A percentile compares a stretch with the other conserved stretches of the same genome.
These are phyloP conservation scores for Corchorus capsularis DNA, from an alignment of 345 rosid genomes.

Conservation along the genomic window DNA sequence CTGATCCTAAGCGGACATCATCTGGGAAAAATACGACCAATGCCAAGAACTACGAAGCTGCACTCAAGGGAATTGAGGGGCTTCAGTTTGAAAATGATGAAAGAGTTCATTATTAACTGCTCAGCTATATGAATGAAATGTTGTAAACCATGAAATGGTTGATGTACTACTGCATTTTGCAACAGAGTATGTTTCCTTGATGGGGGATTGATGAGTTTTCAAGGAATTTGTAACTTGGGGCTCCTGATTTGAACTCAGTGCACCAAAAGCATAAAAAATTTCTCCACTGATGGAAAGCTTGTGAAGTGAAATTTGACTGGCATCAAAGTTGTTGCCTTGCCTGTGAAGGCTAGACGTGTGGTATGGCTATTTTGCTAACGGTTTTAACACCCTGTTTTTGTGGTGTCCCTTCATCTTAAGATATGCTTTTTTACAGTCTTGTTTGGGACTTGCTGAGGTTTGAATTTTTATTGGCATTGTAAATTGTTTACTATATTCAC, in stretches of 20 bases:
- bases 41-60: conserved; percentile 22
- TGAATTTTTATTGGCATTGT: not conserved
- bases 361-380: not conserved
- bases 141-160: conserved; percentile 9
- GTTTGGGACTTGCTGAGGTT: not conserved
- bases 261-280: conserved; percentile 4
- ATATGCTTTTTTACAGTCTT: not conserved
- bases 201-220: conserved; percentile 5
- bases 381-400: not conserved
- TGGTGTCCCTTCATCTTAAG: not conserved
- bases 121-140: not conserved
- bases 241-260: not conserved
- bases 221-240: conserved; percentile 2
- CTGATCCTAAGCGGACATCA: conserved; percentile 61
- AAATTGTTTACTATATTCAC: not conserved
- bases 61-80: conserved; percentile 26
- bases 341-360: not conserved
- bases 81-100: conserved; percentile 22
- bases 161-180: conserved; percentile 10
- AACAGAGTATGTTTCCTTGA: not conserved
- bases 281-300: not conserved
- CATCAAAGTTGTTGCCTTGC: not conserved
- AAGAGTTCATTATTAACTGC: conserved; percentile 19
- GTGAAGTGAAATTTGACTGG: conserved; percentile 12
- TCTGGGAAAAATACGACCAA: conserved; percentile 44